These are phyloP conservation scores for Chaetomidium leptoderma DNA, from an alignment of 495 filamentous ascomycete genomes.

Conservation along the genomic window DNA sequence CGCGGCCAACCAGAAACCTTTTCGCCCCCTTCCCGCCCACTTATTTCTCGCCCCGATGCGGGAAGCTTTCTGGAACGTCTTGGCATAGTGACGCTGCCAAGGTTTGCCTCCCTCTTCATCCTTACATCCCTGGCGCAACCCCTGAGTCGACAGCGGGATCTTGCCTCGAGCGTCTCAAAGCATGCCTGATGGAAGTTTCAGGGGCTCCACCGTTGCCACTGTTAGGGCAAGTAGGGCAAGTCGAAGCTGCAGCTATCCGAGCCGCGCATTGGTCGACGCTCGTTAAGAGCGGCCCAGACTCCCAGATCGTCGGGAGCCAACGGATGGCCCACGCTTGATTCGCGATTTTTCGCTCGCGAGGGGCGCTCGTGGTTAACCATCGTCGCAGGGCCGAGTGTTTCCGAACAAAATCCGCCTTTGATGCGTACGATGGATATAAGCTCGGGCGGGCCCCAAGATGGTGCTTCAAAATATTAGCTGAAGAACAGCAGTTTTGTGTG, in stretches of 20 bases:
- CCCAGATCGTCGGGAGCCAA: not conserved
- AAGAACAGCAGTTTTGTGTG: too few species aligned
- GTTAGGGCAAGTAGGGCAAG: slow-evolving; percentile 6
- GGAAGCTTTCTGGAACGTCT: slow-evolving; percentile 1
- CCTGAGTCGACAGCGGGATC: not conserved
- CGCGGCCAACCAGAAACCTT: slow-evolving; percentile 10
- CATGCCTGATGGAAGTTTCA: slow-evolving; percentile 11
- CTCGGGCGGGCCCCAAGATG: too few species aligned
- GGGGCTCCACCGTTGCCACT: slow-evolving; percentile 19
- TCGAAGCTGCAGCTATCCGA: slow-evolving; percentile 6
- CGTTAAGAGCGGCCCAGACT: not conserved
- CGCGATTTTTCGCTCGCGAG: slow-evolving; percentile 7
- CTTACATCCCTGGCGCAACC: not conserved
- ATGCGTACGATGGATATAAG: slow-evolving; percentile 16
- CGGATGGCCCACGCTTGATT: not conserved
- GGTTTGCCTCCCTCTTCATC: not conserved
- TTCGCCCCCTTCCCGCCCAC: slow-evolving; percentile 1
- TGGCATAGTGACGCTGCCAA: slow-evolving; percentile 10
- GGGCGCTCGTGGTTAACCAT: slow-evolving; percentile 14
- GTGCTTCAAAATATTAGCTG: too few species aligned
- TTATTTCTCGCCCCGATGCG: slow-evolving; percentile 6
- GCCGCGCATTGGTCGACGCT: slow-evolving; percentile 15
- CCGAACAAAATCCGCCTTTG: slow-evolving; percentile 11
- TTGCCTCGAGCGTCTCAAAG: too few species aligned
- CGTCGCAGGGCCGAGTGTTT: slow-evolving; percentile 17